phyloP scores from a whole-genome alignment of 2,329 filamentous ascomycete genomes.

The Claviceps pusilla region DNA sequence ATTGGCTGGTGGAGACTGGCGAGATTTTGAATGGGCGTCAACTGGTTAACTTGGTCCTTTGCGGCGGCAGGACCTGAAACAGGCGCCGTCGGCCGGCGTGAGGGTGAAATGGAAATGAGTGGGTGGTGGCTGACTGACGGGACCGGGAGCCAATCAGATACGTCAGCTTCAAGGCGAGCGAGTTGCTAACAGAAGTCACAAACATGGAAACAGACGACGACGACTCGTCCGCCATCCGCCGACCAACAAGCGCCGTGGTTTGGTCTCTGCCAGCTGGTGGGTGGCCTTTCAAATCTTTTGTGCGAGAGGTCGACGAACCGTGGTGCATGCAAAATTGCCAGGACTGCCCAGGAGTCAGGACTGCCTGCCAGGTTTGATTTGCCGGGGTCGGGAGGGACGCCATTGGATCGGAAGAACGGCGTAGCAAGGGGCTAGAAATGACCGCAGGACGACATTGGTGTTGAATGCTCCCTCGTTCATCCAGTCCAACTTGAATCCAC shows the following conservation, averaged over 20 bases:
- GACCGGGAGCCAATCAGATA: too few species aligned
- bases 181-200: too few species aligned
- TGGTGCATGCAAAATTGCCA: background rate
- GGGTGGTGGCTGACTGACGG: background rate
- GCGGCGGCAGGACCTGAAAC: slow-evolving; percentile 6
- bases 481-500: background rate
- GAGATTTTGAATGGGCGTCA: background rate
- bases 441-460: too few species aligned
- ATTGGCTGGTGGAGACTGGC: background rate
- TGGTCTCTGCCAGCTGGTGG: background rate
- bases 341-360: too few species aligned
- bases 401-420: background rate
- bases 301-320: background rate
- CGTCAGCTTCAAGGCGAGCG: too few species aligned
- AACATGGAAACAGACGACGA: too few species aligned
- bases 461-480: background rate
- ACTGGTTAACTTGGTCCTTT: background rate
- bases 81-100: slow-evolving; percentile 3
- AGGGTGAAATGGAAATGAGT: background rate
- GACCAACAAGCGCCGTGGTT: background rate
- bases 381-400: background rate
- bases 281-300: too few species aligned
- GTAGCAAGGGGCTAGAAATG: background rate
- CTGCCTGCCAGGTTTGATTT: background rate
- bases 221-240: background rate